Percentiles rank a stretch among this genome's conserved stretches.
Conservation (phyloP, 768 basidiomycete species). For the Russula emetica region DNA sequence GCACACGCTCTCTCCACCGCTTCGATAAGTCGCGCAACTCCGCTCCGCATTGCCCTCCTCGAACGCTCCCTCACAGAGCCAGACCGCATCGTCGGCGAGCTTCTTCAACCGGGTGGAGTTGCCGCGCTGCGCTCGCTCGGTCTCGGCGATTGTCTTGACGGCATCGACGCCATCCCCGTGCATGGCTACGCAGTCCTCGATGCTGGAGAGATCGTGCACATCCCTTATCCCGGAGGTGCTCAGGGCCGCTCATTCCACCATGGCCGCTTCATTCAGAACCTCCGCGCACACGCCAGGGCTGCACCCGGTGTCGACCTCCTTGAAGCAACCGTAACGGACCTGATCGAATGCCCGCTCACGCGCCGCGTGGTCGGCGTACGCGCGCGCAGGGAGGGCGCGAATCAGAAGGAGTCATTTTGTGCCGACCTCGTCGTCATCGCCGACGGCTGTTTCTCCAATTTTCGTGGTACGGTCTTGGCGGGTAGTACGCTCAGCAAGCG, state of each 20-base stretch:
- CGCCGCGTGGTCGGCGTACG: conserved; percentile 62
- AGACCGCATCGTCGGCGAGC: conserved; percentile 95
- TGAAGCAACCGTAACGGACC: conserved; percentile 81
- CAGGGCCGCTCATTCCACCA: conserved; percentile 92
- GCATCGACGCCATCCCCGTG: conserved; percentile 80
- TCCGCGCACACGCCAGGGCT: conserved; percentile 60
- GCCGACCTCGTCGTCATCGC: conserved; percentile 84
- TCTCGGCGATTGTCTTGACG: conserved; percentile 67
- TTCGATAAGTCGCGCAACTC: conserved; percentile 40
- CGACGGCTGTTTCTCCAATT: conserved; percentile 94
- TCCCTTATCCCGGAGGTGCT: conserved; percentile 74
- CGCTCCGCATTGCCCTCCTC: conserved; percentile 75
- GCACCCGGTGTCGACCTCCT: conserved; percentile 71
- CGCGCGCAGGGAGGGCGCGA: conserved; percentile 41
- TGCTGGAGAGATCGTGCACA: conserved; percentile 65
- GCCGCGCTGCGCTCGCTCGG: conserved; percentile 73
- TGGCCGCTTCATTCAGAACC: conserved; percentile 77
- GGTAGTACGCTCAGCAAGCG: conserved; percentile 47
- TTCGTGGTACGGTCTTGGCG: conserved; percentile 62
- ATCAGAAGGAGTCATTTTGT: conserved; percentile 50
- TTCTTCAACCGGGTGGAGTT: conserved; percentile 91
- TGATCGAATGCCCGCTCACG: conserved; percentile 56
- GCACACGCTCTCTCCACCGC: conserved; percentile 68
- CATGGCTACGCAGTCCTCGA: conserved; percentile 84
- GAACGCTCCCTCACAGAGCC: conserved; percentile 92